Evolutionary conservation across 1,284 basidiomycete genomes (phyloP).

Genomic region (Cryptococcus sp.): DNA sequence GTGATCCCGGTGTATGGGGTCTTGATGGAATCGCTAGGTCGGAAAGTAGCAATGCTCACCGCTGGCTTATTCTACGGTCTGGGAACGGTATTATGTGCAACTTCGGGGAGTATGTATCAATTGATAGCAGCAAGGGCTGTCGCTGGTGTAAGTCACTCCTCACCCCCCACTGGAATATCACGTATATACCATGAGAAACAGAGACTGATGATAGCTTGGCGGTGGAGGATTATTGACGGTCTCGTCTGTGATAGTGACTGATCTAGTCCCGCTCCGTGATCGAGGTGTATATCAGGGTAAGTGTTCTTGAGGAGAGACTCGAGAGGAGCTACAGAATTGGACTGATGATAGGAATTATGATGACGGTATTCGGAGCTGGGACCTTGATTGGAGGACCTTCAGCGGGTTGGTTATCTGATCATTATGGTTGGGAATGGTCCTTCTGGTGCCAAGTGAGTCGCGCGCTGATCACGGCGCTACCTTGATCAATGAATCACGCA

Average conservation of each 20-base stretch:
- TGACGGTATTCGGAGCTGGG: conserved; percentile 45
- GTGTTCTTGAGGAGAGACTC: conserved; percentile 5
- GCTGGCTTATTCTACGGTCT: conserved; percentile 39
- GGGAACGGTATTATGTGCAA: conserved; percentile 40
- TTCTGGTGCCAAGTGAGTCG: conserved; percentile 42
- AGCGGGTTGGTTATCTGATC: conserved; percentile 42
- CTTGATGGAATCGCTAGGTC: conserved; percentile 43
- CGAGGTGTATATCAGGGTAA: conserved; percentile 47
- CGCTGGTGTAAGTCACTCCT: conserved; percentile 28
- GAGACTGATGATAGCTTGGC: conserved; percentile 31
- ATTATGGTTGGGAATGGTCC: conserved; percentile 38
- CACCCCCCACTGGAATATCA: background rate
- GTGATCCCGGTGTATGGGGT: conserved; percentile 48
- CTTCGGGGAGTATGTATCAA: conserved; percentile 33
- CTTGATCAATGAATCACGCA: background rate
- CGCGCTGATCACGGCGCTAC: too few species aligned
- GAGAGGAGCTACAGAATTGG: conserved; percentile 1
- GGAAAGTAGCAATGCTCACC: conserved; percentile 41
- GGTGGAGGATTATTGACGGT: conserved; percentile 47
- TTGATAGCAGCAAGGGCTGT: conserved; percentile 42
- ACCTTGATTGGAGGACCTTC: conserved; percentile 44
- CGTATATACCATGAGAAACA: background rate
- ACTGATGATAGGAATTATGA: conserved; percentile 35
- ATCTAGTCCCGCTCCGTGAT: conserved; percentile 45
- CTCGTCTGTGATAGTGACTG: conserved; percentile 46